Evolutionary conservation across 176 grass and related monocot genomes (phyloP).

Genomic region (Elaeis guineensis): DNA sequence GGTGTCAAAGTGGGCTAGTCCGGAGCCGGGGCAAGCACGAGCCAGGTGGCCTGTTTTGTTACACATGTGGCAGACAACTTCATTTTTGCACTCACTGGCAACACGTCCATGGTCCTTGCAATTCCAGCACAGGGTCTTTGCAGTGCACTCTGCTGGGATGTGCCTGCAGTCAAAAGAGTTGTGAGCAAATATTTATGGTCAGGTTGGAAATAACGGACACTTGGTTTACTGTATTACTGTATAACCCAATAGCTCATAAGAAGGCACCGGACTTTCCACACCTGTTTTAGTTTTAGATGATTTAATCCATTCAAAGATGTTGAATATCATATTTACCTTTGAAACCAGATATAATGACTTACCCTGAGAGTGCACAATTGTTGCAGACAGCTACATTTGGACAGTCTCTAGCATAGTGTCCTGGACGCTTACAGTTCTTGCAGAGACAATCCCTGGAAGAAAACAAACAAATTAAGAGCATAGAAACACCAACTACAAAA

Average conservation of each 20-base stretch:
- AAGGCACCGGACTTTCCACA: too few species aligned
- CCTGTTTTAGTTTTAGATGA: too few species aligned
- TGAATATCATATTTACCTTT: conserved; percentile 3
- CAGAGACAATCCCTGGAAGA: conserved; percentile 57
- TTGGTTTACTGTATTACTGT: too few species aligned
- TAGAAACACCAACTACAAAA: too few species aligned
- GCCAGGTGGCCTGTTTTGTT: conserved; percentile 80
- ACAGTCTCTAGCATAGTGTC: conserved; percentile 78
- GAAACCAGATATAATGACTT: conserved; percentile 14
- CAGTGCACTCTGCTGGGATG: conserved; percentile 68
- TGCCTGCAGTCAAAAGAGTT: conserved; percentile 33
- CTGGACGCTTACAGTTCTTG: conserved; percentile 84
- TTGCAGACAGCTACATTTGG: conserved; percentile 65
- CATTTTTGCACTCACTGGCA: conserved; percentile 72
- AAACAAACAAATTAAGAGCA: too few species aligned
- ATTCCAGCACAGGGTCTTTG: conserved; percentile 77
- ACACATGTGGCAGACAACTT: conserved; percentile 80
- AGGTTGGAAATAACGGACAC: too few species aligned
- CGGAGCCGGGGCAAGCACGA: conserved; percentile 52
- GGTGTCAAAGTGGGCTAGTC: conserved; percentile 9
- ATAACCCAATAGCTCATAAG: too few species aligned
- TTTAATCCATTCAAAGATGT: too few species aligned
- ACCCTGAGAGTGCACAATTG: conserved; percentile 83
- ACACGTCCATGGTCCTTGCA: conserved; percentile 80
- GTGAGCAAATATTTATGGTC: not conserved